Evolutionary conservation across 495 filamentous ascomycete genomes (phyloP), one percentile per base, ranked within the genome.

Genomic region (Xylaria longipes): DNA sequence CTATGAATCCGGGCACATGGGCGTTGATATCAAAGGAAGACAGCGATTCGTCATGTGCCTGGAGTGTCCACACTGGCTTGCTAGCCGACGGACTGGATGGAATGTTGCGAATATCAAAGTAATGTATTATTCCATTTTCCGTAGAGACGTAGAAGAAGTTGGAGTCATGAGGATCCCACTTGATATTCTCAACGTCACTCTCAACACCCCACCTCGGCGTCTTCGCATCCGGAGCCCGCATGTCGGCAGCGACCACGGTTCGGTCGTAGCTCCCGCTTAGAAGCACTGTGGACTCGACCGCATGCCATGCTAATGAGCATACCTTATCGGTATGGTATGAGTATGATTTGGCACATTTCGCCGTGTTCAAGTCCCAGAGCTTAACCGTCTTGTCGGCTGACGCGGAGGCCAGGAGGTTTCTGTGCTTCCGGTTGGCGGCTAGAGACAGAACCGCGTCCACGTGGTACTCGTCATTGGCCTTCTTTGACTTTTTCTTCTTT

Each of bases 371-470:
- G 82, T 99, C 97, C 96, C 96, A 99, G 9, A 99, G 87, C 82
- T 99, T 99, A 68, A 98, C 89, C 1, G 96, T 98, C 78, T 94
- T 92, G 83, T 99, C 96, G 6, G 97, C 97, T 1, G 96, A 99
- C 4, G 92, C 92, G 1, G 96, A 98, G 20, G 95, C 95, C n/a
- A 99, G 89, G 46, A 99, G 89, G 75, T 98, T 98, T 58, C 94
- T 88, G 81, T 98, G 97, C 68, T 93, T 90, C 73, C 94, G 88
- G 82, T 98, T 99, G 54, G 92, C 93, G 12, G 97, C 91, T 41
- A 99, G 91, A 12, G 95, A 90, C 33, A 98, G 87, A 22, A 99
- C 88, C 1, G 97, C 92, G 82, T 98, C 96, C 68, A 97, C 94
- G 83, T 99, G 96, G 83, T 94, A 97, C 48, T 93, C 87, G 72